Conservation (phyloP, 768 basidiomycete species). For the Lentinula sp. region DNA sequence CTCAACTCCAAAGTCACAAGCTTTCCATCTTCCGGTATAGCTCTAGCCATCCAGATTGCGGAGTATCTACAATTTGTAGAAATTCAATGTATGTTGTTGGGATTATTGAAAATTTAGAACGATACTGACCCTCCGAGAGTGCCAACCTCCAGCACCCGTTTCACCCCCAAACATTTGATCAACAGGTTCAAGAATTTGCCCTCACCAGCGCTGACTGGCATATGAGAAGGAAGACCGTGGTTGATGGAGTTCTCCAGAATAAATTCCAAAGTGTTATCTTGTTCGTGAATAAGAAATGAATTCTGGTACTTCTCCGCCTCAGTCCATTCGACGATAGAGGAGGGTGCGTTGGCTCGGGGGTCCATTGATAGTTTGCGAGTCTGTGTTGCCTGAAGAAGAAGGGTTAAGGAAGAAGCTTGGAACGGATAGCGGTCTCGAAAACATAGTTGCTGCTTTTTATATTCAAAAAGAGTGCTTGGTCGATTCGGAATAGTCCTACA, state of each 20-base stretch:
- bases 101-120: neutral
- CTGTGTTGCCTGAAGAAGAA: neutral
- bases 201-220: slow-evolving; percentile 46
- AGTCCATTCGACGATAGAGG: slow-evolving; percentile 37
- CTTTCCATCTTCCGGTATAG: slow-evolving; percentile 42
- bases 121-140: slow-evolving; percentile 54
- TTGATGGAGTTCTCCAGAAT: slow-evolving; percentile 32
- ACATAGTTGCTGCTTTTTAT: neutral
- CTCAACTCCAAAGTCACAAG: slow-evolving; percentile 42
- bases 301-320: slow-evolving; percentile 52
- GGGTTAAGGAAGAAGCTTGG: neutral
- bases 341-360: neutral
- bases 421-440: neutral
- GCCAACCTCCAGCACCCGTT: slow-evolving; percentile 58
- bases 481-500: neutral
- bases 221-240: slow-evolving; percentile 40
- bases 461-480: neutral
- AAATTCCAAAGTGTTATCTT: slow-evolving; percentile 37
- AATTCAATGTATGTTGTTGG: neutral
- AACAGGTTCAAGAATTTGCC: slow-evolving; percentile 54
- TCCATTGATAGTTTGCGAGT: neutral
- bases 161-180: slow-evolving; percentile 44
- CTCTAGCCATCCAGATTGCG: slow-evolving; percentile 37
- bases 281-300: slow-evolving; percentile 37
- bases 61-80: slow-evolving; percentile 27